A percentile compares a stretch with the other conserved stretches of the same genome.
Conservation (phyloP, 768 basidiomycete genomes). For the Thelephora ganbajun region DNA sequence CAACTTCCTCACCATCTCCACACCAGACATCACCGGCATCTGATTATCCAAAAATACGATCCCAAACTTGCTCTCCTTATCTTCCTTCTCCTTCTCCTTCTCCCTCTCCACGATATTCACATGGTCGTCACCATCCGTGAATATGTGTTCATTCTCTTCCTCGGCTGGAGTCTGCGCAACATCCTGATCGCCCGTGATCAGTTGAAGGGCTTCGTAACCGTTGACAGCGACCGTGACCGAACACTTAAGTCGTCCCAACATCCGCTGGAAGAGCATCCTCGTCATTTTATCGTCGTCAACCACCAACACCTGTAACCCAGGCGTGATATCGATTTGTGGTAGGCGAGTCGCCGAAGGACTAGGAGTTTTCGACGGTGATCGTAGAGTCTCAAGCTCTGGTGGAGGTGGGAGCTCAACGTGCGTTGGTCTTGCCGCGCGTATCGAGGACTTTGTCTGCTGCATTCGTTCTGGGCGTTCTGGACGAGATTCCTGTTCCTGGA, state of each 20-base stretch:
- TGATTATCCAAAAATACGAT: not conserved
- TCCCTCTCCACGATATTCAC: too few species aligned
- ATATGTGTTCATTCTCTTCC: too few species aligned
- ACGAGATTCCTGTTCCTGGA: not conserved
- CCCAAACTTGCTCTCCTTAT: not conserved
- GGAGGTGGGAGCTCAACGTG: too few species aligned
- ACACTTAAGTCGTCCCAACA: conserved; percentile 66
- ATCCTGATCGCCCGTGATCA: conserved; percentile 35
- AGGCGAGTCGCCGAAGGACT: not conserved
- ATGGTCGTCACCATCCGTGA: too few species aligned
- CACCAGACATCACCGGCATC: conserved; percentile 38
- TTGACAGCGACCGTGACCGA: conserved; percentile 69
- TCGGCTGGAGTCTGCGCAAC: too few species aligned
- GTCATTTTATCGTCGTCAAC: conserved; percentile 79
- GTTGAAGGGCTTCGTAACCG: conserved; percentile 61
- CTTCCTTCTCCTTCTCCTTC: too few species aligned
- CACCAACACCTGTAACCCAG: conserved; percentile 52
- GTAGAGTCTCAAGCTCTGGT: too few species aligned
- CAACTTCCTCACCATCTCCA: conserved; percentile 37
- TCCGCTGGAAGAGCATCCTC: conserved; percentile 65
- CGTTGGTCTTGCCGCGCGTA: not conserved
- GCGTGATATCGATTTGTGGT: conserved; percentile 16
- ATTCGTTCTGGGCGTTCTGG: not conserved
- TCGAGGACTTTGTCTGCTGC: too few species aligned
- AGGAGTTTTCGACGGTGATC: not conserved